Percentiles rank a stretch among this genome's conserved stretches.
phyloP scores from a whole-genome alignment of 148 eudicot genomes.

The Talinum fruticosum region DNA sequence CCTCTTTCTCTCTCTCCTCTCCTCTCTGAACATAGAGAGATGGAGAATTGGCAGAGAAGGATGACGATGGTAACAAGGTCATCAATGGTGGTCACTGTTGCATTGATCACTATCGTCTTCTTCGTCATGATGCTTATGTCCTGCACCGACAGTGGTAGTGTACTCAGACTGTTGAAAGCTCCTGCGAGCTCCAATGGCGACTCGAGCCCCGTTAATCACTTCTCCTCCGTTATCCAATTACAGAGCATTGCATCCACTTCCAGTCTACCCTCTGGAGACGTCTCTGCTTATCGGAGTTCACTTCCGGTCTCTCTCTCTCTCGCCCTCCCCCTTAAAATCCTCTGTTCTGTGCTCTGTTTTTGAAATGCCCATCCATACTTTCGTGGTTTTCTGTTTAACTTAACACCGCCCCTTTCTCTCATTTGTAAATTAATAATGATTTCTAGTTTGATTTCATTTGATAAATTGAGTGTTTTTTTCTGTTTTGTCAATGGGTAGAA shows the following conservation, averaged over 20 bases:
- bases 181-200: constrained; percentile 6
- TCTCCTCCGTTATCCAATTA: constrained; percentile 18
- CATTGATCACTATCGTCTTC: constrained; percentile 13
- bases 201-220: constrained; percentile 10
- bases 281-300: neutral
- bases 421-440: too few species aligned
- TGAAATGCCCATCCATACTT: too few species aligned
- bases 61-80: neutral
- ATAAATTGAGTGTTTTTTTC: too few species aligned
- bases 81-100: neutral
- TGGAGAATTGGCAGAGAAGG: constrained; percentile 16
- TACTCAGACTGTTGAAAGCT: neutral
- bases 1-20: neutral
- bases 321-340: too few species aligned
- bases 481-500: too few species aligned
- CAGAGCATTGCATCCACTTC: constrained; percentile 13
- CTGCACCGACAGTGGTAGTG: neutral
- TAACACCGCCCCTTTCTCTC: too few species aligned
- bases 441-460: too few species aligned
- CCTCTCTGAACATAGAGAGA: neutral
- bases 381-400: too few species aligned
- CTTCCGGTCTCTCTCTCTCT: constrained; percentile 12
- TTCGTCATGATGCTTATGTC: neutral
- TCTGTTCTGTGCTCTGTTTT: neutral
- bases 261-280: neutral